phyloP scores from a whole-genome alignment of 2,329 filamentous ascomycete genomes.

The Clarireedia monteithiana region DNA sequence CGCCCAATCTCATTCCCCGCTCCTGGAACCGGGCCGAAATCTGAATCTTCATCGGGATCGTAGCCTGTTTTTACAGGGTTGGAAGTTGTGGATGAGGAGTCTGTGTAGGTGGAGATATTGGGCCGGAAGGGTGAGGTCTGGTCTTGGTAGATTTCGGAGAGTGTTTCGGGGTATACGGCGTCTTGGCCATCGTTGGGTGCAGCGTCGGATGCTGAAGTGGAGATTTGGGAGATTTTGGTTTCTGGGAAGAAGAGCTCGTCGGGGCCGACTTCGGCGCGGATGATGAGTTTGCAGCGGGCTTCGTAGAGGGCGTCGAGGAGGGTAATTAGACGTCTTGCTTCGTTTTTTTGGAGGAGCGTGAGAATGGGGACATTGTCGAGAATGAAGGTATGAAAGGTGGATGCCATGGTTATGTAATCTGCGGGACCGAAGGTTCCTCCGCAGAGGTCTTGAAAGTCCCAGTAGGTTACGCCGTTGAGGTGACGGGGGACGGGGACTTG shows the following conservation, averaged over 20 bases:
- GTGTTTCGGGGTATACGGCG: constrained; percentile 55
- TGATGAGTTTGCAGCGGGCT: constrained; percentile 67
- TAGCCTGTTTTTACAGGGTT: constrained; percentile 36
- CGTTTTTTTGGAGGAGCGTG: constrained; percentile 64
- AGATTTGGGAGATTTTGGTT: constrained; percentile 11
- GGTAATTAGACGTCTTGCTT: constrained; percentile 73
- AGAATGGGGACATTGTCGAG: constrained; percentile 63
- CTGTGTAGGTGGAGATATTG: constrained; percentile 61
- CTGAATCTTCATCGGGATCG: constrained; percentile 49
- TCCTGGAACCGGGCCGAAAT: constrained; percentile 37
- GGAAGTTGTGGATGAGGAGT: constrained; percentile 20
- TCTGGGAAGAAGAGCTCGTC: constrained; percentile 76
- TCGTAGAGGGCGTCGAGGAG: constrained; percentile 76
- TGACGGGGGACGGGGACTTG: constrained; percentile 51
- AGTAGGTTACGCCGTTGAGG: constrained; percentile 49
- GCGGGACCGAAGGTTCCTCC: constrained; percentile 61
- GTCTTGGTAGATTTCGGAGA: constrained; percentile 72
- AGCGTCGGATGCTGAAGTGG: constrained; percentile 25
- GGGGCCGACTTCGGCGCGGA: constrained; percentile 59
- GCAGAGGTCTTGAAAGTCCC: constrained; percentile 63
- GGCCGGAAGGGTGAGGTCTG: constrained; percentile 69
- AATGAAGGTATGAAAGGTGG: constrained; percentile 71
- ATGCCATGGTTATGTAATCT: constrained; percentile 76
- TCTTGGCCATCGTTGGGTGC: constrained; percentile 36
- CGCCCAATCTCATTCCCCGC: constrained; percentile 32